Conservation (phyloP, 176 grass and related monocot species). For the Hsuehochloa calcarea region DNA sequence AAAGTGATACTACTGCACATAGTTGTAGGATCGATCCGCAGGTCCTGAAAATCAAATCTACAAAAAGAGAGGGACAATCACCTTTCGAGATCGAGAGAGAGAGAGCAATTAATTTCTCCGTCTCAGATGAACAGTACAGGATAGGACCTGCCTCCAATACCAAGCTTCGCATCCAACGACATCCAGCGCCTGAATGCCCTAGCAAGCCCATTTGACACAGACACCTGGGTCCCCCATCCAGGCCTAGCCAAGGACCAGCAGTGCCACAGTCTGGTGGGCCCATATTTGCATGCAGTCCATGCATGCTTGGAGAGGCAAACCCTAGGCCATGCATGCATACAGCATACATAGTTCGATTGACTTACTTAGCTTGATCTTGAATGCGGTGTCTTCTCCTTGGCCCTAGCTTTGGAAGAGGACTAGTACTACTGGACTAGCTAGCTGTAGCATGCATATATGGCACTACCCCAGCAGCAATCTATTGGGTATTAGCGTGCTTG, state of each 20-base stretch:
- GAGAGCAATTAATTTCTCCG: conserved; percentile 5
- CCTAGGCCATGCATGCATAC: background rate
- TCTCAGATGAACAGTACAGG: conserved; percentile 14
- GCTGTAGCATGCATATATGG: background rate
- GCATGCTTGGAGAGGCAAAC: background rate
- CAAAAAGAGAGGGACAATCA: background rate
- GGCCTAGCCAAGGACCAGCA: conserved; percentile 6
- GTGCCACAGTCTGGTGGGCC: conserved; percentile 1
- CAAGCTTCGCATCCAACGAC: background rate
- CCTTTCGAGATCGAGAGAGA: too few relatives aligned
- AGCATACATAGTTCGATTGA: background rate
- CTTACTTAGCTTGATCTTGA: background rate
- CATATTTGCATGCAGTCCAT: background rate
- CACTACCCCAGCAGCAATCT: background rate
- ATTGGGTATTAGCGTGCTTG: background rate
- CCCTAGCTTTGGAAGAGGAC: background rate
- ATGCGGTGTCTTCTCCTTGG: conserved; percentile 13
- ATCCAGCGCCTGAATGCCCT: background rate
- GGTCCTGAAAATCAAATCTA: background rate
- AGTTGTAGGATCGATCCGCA: background rate
- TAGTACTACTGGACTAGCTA: background rate
- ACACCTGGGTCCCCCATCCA: conserved; percentile 10
- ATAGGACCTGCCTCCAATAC: background rate
- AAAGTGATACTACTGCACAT: background rate
- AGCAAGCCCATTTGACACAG: conserved; percentile 6